Conservation (phyloP, 805 yeast genomes). For the Sugiyamaella smithiae region DNA sequence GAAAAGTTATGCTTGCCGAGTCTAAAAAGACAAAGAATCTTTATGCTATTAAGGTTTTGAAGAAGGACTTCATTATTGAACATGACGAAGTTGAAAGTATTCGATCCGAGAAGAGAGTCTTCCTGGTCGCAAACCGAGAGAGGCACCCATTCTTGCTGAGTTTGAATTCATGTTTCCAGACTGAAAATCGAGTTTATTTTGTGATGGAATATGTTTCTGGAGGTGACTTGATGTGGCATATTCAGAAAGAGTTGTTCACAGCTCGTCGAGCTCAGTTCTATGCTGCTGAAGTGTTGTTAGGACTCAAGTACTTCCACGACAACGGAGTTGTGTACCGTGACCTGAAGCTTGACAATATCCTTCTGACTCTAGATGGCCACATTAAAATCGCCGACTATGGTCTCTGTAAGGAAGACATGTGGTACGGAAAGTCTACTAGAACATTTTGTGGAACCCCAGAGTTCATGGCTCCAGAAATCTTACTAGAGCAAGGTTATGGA, state of each 20-base stretch:
- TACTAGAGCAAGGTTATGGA: slow-evolving; percentile 88
- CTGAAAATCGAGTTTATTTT: slow-evolving; percentile 94
- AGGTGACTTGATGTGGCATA: slow-evolving; percentile 99
- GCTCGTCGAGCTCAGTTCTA: slow-evolving; percentile 92
- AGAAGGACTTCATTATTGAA: slow-evolving; percentile 92
- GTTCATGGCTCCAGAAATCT: slow-evolving; percentile 97
- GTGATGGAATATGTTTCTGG: slow-evolving; percentile 98
- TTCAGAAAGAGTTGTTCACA: slow-evolving; percentile 86
- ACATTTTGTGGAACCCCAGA: slow-evolving; percentile 99
- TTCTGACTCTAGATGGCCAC: slow-evolving; percentile 87
- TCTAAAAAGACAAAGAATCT: slow-evolving; percentile 74
- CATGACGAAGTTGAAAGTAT: slow-evolving; percentile 96
- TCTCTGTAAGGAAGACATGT: slow-evolving; percentile 90
- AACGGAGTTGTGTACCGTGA: slow-evolving; percentile 96
- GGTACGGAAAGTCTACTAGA: slow-evolving; percentile 78
- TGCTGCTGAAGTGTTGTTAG: slow-evolving; percentile 93
- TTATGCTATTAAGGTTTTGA: slow-evolving; percentile 95
- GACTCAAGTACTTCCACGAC: slow-evolving; percentile 89
- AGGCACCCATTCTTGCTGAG: slow-evolving; percentile 91
- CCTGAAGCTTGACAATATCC: slow-evolving; percentile 89
- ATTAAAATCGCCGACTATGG: slow-evolving; percentile 97
- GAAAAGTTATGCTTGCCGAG: slow-evolving; percentile 97
- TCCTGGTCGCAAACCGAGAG: slow-evolving; percentile 75
- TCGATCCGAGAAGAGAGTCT: slow-evolving; percentile 90
- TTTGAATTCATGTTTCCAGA: slow-evolving; percentile 93